Conservation (phyloP, 495 filamentous ascomycete genomes). For the Pyrenula massariospora region DNA sequence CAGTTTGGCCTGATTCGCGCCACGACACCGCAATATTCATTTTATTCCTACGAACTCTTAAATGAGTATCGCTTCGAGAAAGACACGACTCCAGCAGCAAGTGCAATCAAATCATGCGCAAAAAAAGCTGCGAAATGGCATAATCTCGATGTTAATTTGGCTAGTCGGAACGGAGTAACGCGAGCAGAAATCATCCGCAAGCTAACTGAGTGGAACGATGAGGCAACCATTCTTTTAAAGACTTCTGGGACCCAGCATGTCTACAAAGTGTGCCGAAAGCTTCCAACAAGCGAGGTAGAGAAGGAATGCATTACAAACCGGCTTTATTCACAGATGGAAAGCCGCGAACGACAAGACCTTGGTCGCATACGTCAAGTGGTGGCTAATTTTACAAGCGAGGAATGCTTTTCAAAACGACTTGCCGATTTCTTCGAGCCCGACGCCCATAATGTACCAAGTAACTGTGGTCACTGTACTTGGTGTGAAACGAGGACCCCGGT, state of each 20-base stretch:
- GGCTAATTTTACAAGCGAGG: slow-evolving; percentile 30
- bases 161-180: slow-evolving; percentile 3
- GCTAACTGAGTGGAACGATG: slow-evolving; percentile 34
- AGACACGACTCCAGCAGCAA: slow-evolving; percentile 19
- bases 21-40: slow-evolving; percentile 40
- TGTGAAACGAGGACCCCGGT: neutral
- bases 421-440: neutral
- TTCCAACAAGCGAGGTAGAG: slow-evolving; percentile 26
- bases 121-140: slow-evolving; percentile 18
- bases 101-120: slow-evolving; percentile 19
- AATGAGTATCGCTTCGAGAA: slow-evolving; percentile 11
- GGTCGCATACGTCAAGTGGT: slow-evolving; percentile 32
- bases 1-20: slow-evolving; percentile 40
- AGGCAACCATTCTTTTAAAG: slow-evolving; percentile 30
- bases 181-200: slow-evolving; percentile 34
- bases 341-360: slow-evolving; percentile 35
- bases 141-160: slow-evolving; percentile 31
- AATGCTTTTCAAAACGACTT: slow-evolving; percentile 23
- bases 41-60: slow-evolving; percentile 31
- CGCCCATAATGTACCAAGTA: neutral
- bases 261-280: slow-evolving; percentile 30
- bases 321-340: slow-evolving; percentile 34
- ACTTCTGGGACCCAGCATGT: slow-evolving; percentile 33
- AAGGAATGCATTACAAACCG: slow-evolving; percentile 23
- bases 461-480: neutral